A percentile compares a stretch with the other conserved stretches of the same genome.
Evolutionary conservation across 495 filamentous ascomycete genomes (phyloP).

Genomic region (Polyplosphaeria fusca): DNA sequence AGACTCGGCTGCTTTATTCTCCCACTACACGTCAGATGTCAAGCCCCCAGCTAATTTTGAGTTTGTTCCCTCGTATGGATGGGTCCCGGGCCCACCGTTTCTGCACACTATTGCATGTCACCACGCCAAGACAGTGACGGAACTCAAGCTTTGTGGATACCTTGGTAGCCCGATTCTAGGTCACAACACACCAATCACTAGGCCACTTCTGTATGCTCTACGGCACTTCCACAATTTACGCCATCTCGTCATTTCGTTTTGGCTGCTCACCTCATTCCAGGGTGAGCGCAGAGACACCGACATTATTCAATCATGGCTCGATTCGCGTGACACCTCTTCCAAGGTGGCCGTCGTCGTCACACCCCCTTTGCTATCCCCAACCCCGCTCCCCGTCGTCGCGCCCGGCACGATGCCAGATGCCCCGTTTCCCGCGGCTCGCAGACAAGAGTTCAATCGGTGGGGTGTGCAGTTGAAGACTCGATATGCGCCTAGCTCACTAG

Average conservation of each 20-base stretch:
- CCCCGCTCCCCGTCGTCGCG: conserved; percentile 9
- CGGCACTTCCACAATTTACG: conserved; percentile 37
- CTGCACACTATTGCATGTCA: conserved; percentile 35
- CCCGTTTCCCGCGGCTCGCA: background rate
- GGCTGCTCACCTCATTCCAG: conserved; percentile 35
- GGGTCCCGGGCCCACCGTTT: conserved; percentile 33
- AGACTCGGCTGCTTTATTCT: conserved; percentile 25
- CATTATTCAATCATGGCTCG: conserved; percentile 38
- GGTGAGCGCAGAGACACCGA: conserved; percentile 28
- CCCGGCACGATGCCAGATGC: conserved; percentile 15
- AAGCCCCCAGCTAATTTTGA: conserved; percentile 7
- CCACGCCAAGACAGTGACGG: conserved; percentile 33
- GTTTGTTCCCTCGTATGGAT: conserved; percentile 36
- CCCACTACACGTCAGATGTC: background rate
- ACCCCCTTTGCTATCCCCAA: conserved; percentile 10
- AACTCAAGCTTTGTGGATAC: conserved; percentile 42
- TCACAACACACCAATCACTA: conserved; percentile 31
- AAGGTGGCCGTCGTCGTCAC: conserved; percentile 32
- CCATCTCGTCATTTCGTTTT: conserved; percentile 34
- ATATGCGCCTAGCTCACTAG: conserved; percentile 33
- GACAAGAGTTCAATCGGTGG: conserved; percentile 34
- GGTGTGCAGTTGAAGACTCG: conserved; percentile 28
- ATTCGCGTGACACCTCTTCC: conserved; percentile 30
- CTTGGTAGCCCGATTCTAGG: conserved; percentile 33
- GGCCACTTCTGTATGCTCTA: conserved; percentile 33